These are phyloP conservation scores for Pseudoturritis turrita DNA, from an alignment of 345 rosid species.

Conservation along the genomic window DNA sequence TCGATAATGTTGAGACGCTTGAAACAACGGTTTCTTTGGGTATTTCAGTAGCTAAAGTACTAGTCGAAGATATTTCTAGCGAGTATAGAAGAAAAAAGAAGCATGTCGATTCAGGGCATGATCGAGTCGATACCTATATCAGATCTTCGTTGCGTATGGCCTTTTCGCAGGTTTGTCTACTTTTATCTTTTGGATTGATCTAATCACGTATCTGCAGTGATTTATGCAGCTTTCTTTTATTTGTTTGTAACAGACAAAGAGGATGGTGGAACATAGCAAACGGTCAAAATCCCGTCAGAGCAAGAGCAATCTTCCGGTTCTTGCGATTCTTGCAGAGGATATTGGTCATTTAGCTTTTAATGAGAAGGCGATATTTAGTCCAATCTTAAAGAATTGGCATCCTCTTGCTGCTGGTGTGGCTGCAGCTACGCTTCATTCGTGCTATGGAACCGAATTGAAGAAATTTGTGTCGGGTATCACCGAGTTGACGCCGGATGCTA, in stretches of 20 bases:
- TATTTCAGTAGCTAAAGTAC: conserved; percentile 58
- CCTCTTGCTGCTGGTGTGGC: conserved; percentile 92
- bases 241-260: conserved; percentile 55
- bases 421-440: conserved; percentile 92
- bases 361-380: conserved; percentile 83
- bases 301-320: conserved; percentile 60
- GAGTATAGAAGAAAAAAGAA: conserved; percentile 62
- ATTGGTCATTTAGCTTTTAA: conserved; percentile 68
- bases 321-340: conserved; percentile 84
- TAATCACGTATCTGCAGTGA: background rate
- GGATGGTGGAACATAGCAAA: conserved; percentile 59
- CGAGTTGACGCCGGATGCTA: conserved; percentile 85
- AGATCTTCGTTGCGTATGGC: conserved; percentile 71
- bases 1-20: conserved; percentile 65
- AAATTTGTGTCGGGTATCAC: conserved; percentile 61
- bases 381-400: conserved; percentile 90
- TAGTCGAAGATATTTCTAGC: conserved; percentile 57
- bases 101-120: conserved; percentile 47
- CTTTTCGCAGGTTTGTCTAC: conserved; percentile 65
- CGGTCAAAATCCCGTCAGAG: conserved; percentile 45
- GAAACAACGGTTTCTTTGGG: conserved; percentile 65
- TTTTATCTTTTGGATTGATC: background rate
- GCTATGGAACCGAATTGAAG: conserved; percentile 73
- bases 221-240: background rate
- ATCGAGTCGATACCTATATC: conserved; percentile 72